A percentile compares a stretch with the other conserved stretches of the same genome.
These are phyloP conservation scores for Solanum gandarillasii DNA, from an alignment of 257 asterid genomes.

Conservation along the genomic window DNA sequence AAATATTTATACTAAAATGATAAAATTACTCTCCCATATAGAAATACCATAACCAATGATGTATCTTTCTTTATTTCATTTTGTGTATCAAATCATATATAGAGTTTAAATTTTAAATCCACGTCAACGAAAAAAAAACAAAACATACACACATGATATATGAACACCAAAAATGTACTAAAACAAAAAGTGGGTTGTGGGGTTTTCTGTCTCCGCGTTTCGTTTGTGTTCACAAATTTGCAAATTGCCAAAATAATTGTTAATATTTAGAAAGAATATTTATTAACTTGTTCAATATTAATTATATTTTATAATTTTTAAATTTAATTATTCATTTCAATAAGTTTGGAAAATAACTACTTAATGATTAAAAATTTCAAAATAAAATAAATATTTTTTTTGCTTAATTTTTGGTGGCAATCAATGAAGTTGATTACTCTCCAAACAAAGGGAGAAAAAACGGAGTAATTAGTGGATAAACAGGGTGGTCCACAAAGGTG, in stretches of 20 bases:
- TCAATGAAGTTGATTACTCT: not conserved
- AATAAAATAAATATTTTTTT: not conserved
- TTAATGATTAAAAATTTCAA: not conserved
- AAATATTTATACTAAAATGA: no score
- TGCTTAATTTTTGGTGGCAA: not conserved
- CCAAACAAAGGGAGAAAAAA: not conserved
- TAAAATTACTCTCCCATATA: not conserved
- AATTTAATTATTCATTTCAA: not conserved
- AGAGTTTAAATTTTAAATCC: not conserved
- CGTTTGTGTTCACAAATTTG: not conserved
- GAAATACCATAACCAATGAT: not conserved
- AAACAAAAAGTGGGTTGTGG: not conserved
- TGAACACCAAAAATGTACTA: not conserved
- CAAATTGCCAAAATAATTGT: not conserved
- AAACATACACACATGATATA: not conserved
- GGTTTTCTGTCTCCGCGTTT: not conserved
- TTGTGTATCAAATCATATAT: not conserved
- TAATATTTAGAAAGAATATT: not conserved
- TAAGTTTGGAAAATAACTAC: not conserved
- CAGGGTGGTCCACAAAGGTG: not conserved
- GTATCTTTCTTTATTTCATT: not conserved
- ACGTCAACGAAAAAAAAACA: not conserved
- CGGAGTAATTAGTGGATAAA: not conserved
- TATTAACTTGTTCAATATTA: not conserved
- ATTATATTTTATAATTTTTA: not conserved